phyloP scores from a whole-genome alignment of 768 basidiomycete species.

The Favolaschia claudopus region DNA sequence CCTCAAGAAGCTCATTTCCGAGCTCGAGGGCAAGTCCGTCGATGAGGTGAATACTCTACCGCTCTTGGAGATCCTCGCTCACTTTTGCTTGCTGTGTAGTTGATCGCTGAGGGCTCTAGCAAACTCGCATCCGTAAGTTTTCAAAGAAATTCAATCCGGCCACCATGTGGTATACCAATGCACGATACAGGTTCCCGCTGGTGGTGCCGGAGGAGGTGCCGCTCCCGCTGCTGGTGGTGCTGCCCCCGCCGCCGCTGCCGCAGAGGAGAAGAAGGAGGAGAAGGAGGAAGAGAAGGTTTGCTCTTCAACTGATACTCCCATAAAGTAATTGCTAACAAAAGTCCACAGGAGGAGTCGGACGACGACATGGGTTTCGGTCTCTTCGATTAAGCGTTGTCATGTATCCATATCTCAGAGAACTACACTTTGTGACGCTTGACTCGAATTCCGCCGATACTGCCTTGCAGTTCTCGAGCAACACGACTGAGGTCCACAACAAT shows the following conservation, averaged over 20 bases:
- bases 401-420: too few species aligned
- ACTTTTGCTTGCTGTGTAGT: constrained; percentile 45
- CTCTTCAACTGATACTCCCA: constrained; percentile 29
- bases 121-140: constrained; percentile 91
- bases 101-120: constrained; percentile 91
- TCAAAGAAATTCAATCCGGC: background rate
- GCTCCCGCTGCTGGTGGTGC: constrained; percentile 60
- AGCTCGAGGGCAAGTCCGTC: constrained; percentile 91
- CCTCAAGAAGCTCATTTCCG: constrained; percentile 82
- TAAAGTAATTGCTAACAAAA: background rate
- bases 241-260: constrained; percentile 67
- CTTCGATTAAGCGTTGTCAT: constrained; percentile 90
- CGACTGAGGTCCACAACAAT: too few species aligned
- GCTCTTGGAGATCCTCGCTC: background rate
- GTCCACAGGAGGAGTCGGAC: constrained; percentile 85
- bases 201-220: constrained; percentile 76
- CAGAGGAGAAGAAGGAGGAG: constrained; percentile 85
- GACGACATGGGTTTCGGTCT: constrained; percentile 99
- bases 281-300: constrained; percentile 89
- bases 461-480: too few species aligned
- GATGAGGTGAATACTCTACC: constrained; percentile 64
- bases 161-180: constrained; percentile 15
- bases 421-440: too few species aligned
- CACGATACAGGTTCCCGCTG: constrained; percentile 81
- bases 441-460: too few species aligned